Conservation (phyloP, 169 alveolate genomes). For the Sarcocystis neurona region DNA sequence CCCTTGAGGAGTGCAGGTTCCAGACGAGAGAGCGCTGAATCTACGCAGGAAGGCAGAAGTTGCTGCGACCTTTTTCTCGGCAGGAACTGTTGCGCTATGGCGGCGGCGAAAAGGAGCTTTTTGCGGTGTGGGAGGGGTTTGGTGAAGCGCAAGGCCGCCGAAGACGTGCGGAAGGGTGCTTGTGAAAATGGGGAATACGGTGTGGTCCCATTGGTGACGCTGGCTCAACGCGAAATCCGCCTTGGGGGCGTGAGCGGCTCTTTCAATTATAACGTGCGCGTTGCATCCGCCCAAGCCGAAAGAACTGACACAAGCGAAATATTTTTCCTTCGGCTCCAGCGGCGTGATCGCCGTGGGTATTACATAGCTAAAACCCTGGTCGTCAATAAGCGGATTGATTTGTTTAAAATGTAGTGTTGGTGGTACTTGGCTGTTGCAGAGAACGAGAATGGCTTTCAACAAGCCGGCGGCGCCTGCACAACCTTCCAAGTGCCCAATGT, state of each 20-base stretch:
- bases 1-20: neutral
- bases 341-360: constrained; percentile 61
- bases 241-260: neutral
- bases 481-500: constrained; percentile 78
- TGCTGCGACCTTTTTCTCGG: neutral
- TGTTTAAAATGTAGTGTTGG: constrained; percentile 75
- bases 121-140: neutral
- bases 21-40: neutral
- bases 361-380: constrained; percentile 64
- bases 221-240: neutral
- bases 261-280: constrained; percentile 70
- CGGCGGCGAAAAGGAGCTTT: neutral
- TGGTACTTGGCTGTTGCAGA: constrained; percentile 71
- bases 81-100: neutral
- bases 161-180: neutral
- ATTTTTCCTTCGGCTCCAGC: constrained; percentile 9
- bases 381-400: constrained; percentile 76
- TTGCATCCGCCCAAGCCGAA: constrained; percentile 78
- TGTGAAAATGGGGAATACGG: neutral
- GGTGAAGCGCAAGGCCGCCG: neutral
- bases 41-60: neutral
- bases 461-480: constrained; percentile 77
- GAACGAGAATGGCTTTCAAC: constrained; percentile 70
- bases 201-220: neutral
- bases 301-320: constrained; percentile 69